Base-by-base conservation (phyloP, 2,329 filamentous ascomycete genomes). In the Lecanicillium sp. region DNA sequence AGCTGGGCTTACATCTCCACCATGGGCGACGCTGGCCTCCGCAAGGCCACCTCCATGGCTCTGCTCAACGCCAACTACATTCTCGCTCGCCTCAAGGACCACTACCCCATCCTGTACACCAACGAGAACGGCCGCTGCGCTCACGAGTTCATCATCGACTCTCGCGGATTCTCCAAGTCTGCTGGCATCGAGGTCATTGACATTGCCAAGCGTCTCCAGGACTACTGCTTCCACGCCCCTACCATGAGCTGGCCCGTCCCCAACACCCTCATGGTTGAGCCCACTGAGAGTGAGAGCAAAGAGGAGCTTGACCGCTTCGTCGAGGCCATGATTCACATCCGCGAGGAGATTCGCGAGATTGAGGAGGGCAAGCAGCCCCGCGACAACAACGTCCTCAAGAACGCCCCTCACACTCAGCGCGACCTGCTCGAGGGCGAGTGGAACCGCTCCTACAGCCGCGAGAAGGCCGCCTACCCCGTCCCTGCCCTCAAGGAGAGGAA, bases 31-130 rank as follows among this genome's bases (percentile, higher is more conserved):
- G 72, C 79, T 30, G 90, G 89, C 17, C 75, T 97, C 22, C 90
- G 82, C 7, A 84, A 92, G 54, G 88, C 89, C 7, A 96, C 90
- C 40, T 87, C 92, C 66, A 81, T 94, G 51, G 92, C 87, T 3
- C 70, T 97, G n/a, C 77, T 97, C 36, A 96, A 95, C 61, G 90
- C 90, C 47, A 97, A 97, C 74, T 97, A 97, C 70, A 85, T 97
- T 57, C 83, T 95, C 54, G 81, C 85, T 36, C 84, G 85, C 40
- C 81, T 97, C 37, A 83, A 84, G 61, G 79, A 81, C 5, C 80
- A 96, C 68, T 97, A 92, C 65, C 73, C 78, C 2, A 90, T 97
- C 49, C 71, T 96, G n/a, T 96, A 96, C 69, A 94, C 87, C 49
- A 97, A 97, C 61, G 73, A 76, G 39, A 76, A 88, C 46, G 84